Base-by-base conservation (phyloP, 306 rosid genomes). In the Lathyrus tuberosus region DNA sequence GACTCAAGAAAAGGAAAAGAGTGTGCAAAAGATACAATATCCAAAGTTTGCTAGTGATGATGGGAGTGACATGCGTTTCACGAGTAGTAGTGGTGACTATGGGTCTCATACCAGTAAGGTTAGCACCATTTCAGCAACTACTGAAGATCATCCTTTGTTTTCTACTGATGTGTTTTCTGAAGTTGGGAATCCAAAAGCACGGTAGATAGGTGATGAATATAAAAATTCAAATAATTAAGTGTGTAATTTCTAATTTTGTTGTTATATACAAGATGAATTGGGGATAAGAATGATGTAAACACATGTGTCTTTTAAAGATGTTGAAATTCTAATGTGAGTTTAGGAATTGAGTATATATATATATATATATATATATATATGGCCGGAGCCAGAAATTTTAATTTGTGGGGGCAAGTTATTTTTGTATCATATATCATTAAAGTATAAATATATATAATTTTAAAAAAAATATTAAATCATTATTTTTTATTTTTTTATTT, bases 71-170 rank as follows among this genome's bases (percentile, higher is more conserved):
- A 41, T 22, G 33, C 8, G 37, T 63, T 73, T 73, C 53, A 63
- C 70, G 0, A 49, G 57, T 17, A 60, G 42, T 26, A 40, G 42
- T 44, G 71, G 65, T 7, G 79, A 43, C 5, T 65, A n/a, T 2
- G 51, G 30, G 61, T 56, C 67, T 1, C 17, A 38, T 14, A 11
- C 12, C 0, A 73, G 65, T 40, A 65, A 14, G 14, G n/a, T 10
- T 20, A 52, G 30, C 8, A 53, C 33, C n/a, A 53, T 4, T 53
- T 63, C 64, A 0, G 13, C 3, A 0, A 51, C 49, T 17, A 56
- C 10, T 31, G 67, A 43, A 46, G 60, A 57, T 0, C 40, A 46
- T 4, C 6, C 12, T 30, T 13, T 65, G 33, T 22, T 51, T 42
- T 42, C 66, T 40, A 35, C 51, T 0, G 5, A 6, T 11, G 33